Conservation (phyloP, 768 basidiomycete genomes). For the Kwoniella pini region DNA sequence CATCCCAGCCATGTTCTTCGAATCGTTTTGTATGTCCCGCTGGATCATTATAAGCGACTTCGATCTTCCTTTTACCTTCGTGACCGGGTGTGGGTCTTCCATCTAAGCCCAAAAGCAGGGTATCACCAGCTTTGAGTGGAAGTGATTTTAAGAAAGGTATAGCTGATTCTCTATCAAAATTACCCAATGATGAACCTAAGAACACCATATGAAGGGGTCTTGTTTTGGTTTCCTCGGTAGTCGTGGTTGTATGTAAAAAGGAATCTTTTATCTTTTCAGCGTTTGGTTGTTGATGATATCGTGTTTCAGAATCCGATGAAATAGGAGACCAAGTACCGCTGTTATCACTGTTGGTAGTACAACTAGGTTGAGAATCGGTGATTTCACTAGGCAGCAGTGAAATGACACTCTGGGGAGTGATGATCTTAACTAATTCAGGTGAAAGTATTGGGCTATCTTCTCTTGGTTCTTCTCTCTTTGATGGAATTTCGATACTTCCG, state of each 20-base stretch:
- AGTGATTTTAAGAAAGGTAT: conserved; percentile 72
- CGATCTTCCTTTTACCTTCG: conserved; percentile 18
- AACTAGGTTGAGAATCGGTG: conserved; percentile 8
- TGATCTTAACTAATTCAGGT: conserved; percentile 16
- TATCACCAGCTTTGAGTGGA: conserved; percentile 74
- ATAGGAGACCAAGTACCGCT: conserved; percentile 27
- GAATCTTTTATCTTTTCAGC: background rate
- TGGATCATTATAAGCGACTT: conserved; percentile 43
- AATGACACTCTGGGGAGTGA: conserved; percentile 19
- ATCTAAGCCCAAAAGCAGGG: conserved; percentile 64
- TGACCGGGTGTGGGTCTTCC: conserved; percentile 8
- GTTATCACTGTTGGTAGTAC: background rate
- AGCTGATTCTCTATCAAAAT: conserved; percentile 73
- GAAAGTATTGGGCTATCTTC: conserved; percentile 16
- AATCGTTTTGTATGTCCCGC: conserved; percentile 72
- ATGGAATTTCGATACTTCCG: background rate
- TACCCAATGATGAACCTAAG: conserved; percentile 88
- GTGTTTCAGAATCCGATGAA: conserved; percentile 4
- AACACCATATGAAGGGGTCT: conserved; percentile 79
- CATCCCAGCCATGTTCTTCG: conserved; percentile 80
- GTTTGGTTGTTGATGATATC: background rate
- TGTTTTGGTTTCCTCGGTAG: background rate
- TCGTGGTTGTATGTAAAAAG: background rate
- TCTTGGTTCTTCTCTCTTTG: background rate
- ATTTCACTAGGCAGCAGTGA: conserved; percentile 18